Conservation (phyloP, 2,329 filamentous ascomycete genomes). For the Paraphoma sp. region DNA sequence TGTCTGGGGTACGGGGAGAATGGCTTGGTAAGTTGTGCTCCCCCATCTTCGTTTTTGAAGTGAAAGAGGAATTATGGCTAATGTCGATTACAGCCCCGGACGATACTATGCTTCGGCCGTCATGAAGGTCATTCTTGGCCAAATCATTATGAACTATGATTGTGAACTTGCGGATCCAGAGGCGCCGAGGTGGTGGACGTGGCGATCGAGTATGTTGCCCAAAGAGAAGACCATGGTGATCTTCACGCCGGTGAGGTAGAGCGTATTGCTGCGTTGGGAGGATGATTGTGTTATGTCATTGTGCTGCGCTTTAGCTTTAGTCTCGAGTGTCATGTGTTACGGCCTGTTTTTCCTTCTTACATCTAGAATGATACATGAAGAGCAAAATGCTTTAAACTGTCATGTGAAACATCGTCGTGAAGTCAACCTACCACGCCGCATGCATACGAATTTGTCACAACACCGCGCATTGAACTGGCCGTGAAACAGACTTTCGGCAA, state of each 20-base stretch:
- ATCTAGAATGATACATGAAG: too few species aligned
- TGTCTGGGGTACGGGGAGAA: slow-evolving; percentile 24
- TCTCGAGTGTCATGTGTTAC: background rate
- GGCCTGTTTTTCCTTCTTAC: background rate
- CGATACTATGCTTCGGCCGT: slow-evolving; percentile 20
- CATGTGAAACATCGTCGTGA: too few species aligned
- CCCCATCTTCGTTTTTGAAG: too few species aligned
- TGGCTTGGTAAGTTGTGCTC: slow-evolving; percentile 10
- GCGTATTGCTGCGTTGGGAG: background rate
- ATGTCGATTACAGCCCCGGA: slow-evolving; percentile 6
- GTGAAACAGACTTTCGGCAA: too few species aligned
- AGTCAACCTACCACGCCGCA: too few species aligned
- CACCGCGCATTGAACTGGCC: too few species aligned
- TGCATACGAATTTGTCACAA: too few species aligned
- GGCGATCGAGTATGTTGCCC: slow-evolving; percentile 19
- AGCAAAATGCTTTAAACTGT: too few species aligned
- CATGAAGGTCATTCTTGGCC: slow-evolving; percentile 21
- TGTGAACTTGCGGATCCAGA: slow-evolving; percentile 15
- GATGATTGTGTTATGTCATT: background rate
- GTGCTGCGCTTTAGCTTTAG: background rate
- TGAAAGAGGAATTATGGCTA: background rate
- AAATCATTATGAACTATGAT: slow-evolving; percentile 25
- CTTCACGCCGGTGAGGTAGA: slow-evolving; percentile 8
- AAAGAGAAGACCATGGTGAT: slow-evolving; percentile 16
- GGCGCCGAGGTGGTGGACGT: slow-evolving; percentile 13